phyloP scores from a whole-genome alignment of 73 alveolate genomes.

The Paramecium octaurelia region DNA sequence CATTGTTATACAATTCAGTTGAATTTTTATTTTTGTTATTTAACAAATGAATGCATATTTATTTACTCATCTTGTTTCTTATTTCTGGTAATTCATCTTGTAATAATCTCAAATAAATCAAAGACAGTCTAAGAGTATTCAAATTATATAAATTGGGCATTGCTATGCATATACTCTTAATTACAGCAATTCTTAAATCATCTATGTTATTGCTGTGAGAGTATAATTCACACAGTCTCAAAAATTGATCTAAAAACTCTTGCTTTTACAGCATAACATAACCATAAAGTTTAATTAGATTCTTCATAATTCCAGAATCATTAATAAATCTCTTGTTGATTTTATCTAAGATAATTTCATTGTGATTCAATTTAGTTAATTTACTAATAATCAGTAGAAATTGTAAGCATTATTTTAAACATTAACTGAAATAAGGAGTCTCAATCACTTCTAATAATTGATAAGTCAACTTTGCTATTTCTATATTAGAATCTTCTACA shows the following conservation, averaged over 20 bases:
- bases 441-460: background rate
- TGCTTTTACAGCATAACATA: background rate
- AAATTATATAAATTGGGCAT: background rate
- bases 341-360: background rate
- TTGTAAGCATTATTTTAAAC: background rate
- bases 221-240: background rate
- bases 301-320: background rate
- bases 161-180: background rate
- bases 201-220: conserved; percentile 2
- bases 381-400: background rate
- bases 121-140: background rate
- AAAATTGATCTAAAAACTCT: background rate
- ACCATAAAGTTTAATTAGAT: background rate
- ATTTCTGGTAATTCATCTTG: conserved; percentile 47
- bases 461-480: background rate
- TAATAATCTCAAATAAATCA: background rate
- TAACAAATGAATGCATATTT: background rate
- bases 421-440: background rate
- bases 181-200: conserved; percentile 44
- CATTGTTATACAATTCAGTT: background rate
- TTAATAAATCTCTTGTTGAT: background rate
- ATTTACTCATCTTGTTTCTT: background rate
- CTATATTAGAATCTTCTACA: background rate
- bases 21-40: background rate
- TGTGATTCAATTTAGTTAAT: background rate